Base-by-base conservation (phyloP, 164 flowering plant species). In the Kalanchoe fedtschenkoi region DNA sequence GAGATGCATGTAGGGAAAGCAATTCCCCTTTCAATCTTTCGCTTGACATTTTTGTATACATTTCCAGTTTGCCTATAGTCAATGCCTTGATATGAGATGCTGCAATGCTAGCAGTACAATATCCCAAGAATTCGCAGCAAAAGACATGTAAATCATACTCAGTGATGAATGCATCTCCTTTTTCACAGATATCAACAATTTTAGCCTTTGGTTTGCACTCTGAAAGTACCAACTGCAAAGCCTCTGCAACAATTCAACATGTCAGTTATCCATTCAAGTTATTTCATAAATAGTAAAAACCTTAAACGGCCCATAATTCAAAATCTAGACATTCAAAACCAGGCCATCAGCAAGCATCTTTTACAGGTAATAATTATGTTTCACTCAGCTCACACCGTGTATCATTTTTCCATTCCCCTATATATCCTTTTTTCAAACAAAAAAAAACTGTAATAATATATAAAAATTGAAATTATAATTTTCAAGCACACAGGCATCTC, bases 1-100 rank as follows among this genome's bases (percentile, higher is more conserved):
- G 99, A 93, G 33, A 93, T 57, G 70, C 99, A 93, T 5, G 97
- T 90, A 11, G 97, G 97, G 57, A 93, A 93, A 0, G 97, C 96
- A 33, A 93, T 79, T 3, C 99, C 99, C 62, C 88, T 78, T 69
- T 93, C 99, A 60, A 93, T 86, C 84, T 88, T 90, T 76, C 79
- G 87, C 87, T 93, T 93, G 15, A 79, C 88, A 72, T 78, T 93
- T 81, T 93, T 93, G 75, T 93, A 93, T 85, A 88, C 72, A 55
- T 80, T 88, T 17, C 84, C 91, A 28, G 87, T 79, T 79, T 88
- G 96, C 80, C 98, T 93, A 29, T 21, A 47, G 13, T 14, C 54
- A 47, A 47, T 7, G 22, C 2, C 7, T 1, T 5, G 1, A 37
- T 3, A 5, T n/a, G 38, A 28, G 17, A 35, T 8, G 8, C 29